Conservation (phyloP, 1,284 basidiomycete species). For the Sanghuangporus baumii region DNA sequence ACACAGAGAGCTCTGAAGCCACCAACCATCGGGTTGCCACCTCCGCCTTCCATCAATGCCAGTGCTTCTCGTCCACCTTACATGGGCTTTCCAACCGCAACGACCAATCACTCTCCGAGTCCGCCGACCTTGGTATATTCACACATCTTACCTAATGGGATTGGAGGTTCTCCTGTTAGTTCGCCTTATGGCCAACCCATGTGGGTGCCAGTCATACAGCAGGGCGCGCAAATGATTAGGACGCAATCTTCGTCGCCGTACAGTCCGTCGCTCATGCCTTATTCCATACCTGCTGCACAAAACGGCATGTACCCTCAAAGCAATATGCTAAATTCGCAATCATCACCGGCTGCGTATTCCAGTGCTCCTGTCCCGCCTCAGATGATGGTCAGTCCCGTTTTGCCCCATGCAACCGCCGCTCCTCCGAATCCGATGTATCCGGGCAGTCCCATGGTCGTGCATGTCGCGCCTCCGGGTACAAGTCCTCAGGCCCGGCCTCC, state of each 20-base stretch:
- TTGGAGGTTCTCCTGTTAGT: constrained; percentile 37
- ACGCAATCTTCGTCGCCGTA: constrained; percentile 53
- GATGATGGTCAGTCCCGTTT: constrained; percentile 61
- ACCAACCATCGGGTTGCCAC: constrained; percentile 30
- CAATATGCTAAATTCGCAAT: constrained; percentile 30
- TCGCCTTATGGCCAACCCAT: constrained; percentile 54
- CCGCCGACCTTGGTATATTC: constrained; percentile 55
- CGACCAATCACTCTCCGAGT: constrained; percentile 63
- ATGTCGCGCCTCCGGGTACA: constrained; percentile 32
- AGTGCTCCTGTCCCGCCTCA: constrained; percentile 40
- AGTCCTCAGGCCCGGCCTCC: constrained; percentile 12
- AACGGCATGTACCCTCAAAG: constrained; percentile 45
- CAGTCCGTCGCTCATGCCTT: constrained; percentile 55
- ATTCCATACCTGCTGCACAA: constrained; percentile 45
- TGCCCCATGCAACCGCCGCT: constrained; percentile 43
- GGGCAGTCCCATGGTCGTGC: constrained; percentile 63
- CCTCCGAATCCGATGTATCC: constrained; percentile 49
- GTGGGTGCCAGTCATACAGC: constrained; percentile 56
- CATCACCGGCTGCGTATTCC: constrained; percentile 38
- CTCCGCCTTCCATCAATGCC: constrained; percentile 33
- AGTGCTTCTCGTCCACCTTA: constrained; percentile 48
- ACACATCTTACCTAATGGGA: constrained; percentile 49
- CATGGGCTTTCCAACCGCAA: constrained; percentile 53
- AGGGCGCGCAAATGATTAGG: constrained; percentile 50
- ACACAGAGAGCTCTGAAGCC: constrained; percentile 27